Evolutionary conservation across 2,329 filamentous ascomycete genomes (phyloP), one percentile per base, ranked within the genome.

Genomic region (Trichoderma endophyticum): DNA sequence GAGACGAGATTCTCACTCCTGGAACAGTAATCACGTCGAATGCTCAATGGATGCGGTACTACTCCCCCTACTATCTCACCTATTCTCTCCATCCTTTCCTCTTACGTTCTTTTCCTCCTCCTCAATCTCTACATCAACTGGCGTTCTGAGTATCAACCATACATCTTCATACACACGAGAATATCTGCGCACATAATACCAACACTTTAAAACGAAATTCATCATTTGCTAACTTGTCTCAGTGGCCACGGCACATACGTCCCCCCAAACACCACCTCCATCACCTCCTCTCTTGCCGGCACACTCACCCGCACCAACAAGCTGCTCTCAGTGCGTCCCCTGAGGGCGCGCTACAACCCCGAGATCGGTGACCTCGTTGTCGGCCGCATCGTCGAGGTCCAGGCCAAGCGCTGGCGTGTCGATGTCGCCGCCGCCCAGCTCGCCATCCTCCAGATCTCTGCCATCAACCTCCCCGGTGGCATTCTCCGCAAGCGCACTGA

Each of bases 351-450:
- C 73, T 99, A 99, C 84, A 94, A 90, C 2, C 96, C 96, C 36
- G 95, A 98, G 82, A 98, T 99, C 73, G 96, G 96, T 77, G 96
- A 99, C 82, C 87, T 99, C 5, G 93, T 99, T 3, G 91, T 99
- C 15, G 96, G 96, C 48, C 90, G 96, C 74, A 97, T 99, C 77
- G 90, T 96, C 74, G 94, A 97, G 82, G 96, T 99, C n/a, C 94
- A 98, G 82, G 91, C 93, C 43, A 91, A 91, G 81, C 90, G 95
- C 66, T 99, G 96, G 96, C 94, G 93, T 77, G 95, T 99, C 70
- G 96, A 99, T 81, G 93, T 99, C 63, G 92, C 93, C 65, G 94
- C 93, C 28, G 91, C 94, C 0, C 90, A 97, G 78, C 91, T 98
- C 6, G 95, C 96, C 4, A 88, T 91, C 61, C 87, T 99, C 11